Percentiles rank a stretch among this genome's conserved stretches.
Evolutionary conservation across 768 basidiomycete species (phyloP).

Genomic region (Rhodotorula diobovata): DNA sequence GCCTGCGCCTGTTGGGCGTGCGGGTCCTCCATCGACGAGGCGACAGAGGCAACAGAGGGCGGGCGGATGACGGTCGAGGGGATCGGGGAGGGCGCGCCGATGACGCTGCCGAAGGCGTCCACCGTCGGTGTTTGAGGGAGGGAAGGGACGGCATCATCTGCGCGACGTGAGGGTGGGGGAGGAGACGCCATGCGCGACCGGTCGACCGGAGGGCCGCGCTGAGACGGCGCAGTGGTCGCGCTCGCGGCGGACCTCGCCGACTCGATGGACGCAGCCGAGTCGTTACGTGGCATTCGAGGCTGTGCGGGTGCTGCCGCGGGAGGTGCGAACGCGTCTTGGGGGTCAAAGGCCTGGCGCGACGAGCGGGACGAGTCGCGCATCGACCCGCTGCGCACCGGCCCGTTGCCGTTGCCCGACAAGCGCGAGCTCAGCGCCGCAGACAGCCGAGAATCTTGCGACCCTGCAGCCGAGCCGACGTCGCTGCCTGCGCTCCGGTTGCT

Average conservation of each 20-base stretch:
- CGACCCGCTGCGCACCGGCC: neutral
- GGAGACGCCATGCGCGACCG: neutral
- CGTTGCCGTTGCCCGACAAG: neutral
- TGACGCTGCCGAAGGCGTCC: conserved; percentile 12
- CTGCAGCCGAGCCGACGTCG: neutral
- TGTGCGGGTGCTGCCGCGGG: neutral
- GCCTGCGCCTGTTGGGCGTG: conserved; percentile 5
- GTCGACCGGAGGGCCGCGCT: neutral
- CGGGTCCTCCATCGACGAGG: neutral
- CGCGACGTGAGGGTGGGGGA: conserved; percentile 9
- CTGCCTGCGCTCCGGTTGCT: conserved; percentile 2
- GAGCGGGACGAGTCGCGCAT: conserved; percentile 15
- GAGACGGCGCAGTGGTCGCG: neutral
- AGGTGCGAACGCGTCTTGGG: conserved; percentile 1
- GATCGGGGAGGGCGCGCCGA: neutral
- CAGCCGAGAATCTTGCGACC: neutral
- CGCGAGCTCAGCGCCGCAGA: conserved; percentile 10
- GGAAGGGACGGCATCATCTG: neutral
- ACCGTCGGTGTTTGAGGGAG: conserved; percentile 16
- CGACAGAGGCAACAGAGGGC: conserved; percentile 1
- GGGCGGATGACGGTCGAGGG: conserved; percentile 20
- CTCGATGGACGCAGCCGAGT: conserved; percentile 14
- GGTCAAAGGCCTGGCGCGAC: conserved; percentile 1
- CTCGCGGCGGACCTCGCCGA: neutral
- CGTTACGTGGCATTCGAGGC: neutral